Conservation (phyloP, 139 green algal genomes). For the Haematococcus sp. region DNA sequence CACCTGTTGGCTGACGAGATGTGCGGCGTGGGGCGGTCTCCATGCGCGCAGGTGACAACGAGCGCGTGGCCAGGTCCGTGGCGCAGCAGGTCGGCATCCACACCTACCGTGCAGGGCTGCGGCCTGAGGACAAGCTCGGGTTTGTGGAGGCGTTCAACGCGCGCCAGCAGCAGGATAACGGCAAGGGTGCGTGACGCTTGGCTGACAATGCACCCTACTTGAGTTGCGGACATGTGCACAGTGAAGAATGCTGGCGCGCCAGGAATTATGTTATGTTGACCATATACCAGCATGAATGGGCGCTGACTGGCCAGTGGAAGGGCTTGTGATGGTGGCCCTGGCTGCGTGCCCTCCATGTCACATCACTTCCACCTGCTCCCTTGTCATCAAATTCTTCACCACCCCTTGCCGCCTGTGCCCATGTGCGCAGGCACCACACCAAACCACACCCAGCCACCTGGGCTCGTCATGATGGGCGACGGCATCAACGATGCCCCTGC, state of each 20-base stretch:
- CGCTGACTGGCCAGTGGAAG: too few species aligned
- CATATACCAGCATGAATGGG: too few species aligned
- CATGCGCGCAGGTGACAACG: constrained; percentile 86
- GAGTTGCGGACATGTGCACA: too few species aligned
- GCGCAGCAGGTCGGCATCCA: constrained; percentile 58
- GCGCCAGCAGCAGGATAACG: background rate
- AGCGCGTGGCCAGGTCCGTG: constrained; percentile 41
- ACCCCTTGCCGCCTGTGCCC: too few species aligned
- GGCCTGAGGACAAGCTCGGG: constrained; percentile 76
- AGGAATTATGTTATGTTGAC: too few species aligned
- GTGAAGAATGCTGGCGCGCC: too few species aligned
- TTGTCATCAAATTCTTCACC: background rate
- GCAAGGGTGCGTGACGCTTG: too few species aligned
- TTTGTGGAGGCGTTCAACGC: constrained; percentile 18
- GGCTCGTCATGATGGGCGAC: constrained; percentile 85
- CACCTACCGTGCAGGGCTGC: constrained; percentile 55
- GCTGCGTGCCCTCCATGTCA: too few species aligned
- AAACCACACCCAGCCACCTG: background rate
- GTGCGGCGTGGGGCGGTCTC: too few species aligned
- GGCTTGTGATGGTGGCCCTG: background rate
- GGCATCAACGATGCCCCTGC: constrained; percentile 96
- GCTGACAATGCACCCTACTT: too few species aligned
- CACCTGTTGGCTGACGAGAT: constrained; percentile 40
- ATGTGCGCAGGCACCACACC: too few species aligned
- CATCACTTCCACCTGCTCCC: background rate